phyloP scores from a whole-genome alignment of 495 filamentous ascomycete species.

The Penicillium nucicola region DNA sequence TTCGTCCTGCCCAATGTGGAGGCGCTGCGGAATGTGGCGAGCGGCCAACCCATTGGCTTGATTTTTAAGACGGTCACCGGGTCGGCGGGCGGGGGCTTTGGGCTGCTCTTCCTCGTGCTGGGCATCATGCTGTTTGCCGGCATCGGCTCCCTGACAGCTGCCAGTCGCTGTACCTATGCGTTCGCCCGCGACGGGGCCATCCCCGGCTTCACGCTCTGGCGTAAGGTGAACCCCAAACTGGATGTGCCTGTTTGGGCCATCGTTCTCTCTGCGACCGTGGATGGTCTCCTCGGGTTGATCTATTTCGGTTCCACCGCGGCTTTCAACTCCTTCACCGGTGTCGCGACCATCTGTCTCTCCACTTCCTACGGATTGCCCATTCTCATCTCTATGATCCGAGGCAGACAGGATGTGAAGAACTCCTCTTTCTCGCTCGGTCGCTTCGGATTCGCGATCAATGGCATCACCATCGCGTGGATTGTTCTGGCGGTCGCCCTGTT shows the following conservation, averaged over 20 bases:
- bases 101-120: slow-evolving; percentile 67
- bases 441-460: slow-evolving; percentile 53
- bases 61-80: slow-evolving; percentile 35
- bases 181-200: slow-evolving; percentile 68
- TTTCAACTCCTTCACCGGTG: slow-evolving; percentile 65
- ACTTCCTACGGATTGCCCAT: slow-evolving; percentile 64
- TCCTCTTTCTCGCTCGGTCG: slow-evolving; percentile 49
- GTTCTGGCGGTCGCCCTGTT: slow-evolving; percentile 49
- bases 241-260: slow-evolving; percentile 58
- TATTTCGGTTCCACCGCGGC: slow-evolving; percentile 61
- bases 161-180: slow-evolving; percentile 72
- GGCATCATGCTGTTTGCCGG: slow-evolving; percentile 72
- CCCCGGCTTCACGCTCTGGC: slow-evolving; percentile 64
- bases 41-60: slow-evolving; percentile 45
- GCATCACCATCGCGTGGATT: slow-evolving; percentile 49
- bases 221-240: slow-evolving; percentile 50
- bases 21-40: slow-evolving; percentile 56
- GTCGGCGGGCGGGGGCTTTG: slow-evolving; percentile 60
- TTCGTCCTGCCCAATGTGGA: slow-evolving; percentile 59
- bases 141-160: slow-evolving; percentile 69
- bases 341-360: slow-evolving; percentile 62
- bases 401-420: slow-evolving; percentile 42
- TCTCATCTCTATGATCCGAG: slow-evolving; percentile 52
- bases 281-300: slow-evolving; percentile 57
- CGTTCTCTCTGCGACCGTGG: slow-evolving; percentile 52